Base-by-base conservation (phyloP, 495 filamentous ascomycete species). In the Penicillium atrosanguineum region DNA sequence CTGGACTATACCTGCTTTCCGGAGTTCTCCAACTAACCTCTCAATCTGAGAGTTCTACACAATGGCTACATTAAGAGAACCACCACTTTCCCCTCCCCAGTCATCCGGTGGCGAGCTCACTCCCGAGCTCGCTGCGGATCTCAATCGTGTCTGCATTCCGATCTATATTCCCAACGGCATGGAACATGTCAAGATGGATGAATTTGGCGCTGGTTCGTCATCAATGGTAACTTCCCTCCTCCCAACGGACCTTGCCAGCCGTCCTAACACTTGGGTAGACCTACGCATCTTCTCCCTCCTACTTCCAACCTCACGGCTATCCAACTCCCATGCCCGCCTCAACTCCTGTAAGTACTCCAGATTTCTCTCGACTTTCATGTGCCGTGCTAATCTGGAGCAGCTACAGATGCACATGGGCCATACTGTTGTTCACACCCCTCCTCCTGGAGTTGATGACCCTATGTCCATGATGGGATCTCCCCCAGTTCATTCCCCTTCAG, bases 321-420 rank as follows among this genome's bases (percentile, higher is more conserved):
- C 58, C 37, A 28, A 28, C 6, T 15, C 29, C 40, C 23, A 50
- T 62, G 7, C 54, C 66, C 6, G 44, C 64, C 36, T 63, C 59
- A 36, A 41, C 44, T n/a, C 46, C 51, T 18, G 61, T 64, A 58
- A 56, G 57, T 23, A 12, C 23, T 34, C n/a, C 38, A 7, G 23
- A 23, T 6, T 16, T 21, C n/a, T 48, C 21, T 18, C 25, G 8
- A 41, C 34, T 8, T 18, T 41, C 38, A 40, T 7, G n/a, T 11
- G 1, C n/a, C 31, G 14, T 19, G 6, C 38, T 40, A 2, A 40
- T n/a, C n/a, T 6, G 18, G 38, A 20, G n/a, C 5, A 40, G 19
- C 1, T 34, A 19, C 8, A 40, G 19, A 48, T 28, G 36, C 4
- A 34, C 8, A 39, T 42, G 12, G 31, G 8, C 20, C 12, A 4